Evolutionary conservation across 1,284 basidiomycete genomes (phyloP).

Genomic region (Pseudozyma sp.): DNA sequence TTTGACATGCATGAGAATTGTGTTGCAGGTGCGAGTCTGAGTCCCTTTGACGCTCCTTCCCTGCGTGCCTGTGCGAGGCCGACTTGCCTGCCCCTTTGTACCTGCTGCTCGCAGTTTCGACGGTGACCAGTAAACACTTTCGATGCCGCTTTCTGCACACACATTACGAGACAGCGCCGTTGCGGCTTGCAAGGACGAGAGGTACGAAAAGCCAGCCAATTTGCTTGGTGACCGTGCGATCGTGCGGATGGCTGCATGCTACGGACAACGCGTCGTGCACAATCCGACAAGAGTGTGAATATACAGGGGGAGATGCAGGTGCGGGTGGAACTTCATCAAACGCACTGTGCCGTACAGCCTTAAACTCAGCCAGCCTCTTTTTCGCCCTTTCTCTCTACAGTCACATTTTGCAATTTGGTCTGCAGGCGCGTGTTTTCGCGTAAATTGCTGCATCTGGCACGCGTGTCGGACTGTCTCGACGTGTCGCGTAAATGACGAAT

Average conservation of each 20-base stretch:
- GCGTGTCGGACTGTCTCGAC: constrained; percentile 7
- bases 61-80: too few species aligned
- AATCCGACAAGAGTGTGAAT: constrained; percentile 5
- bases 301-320: neutral
- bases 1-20: too few species aligned
- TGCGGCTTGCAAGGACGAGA: too few species aligned
- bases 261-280: constrained; percentile 12
- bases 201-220: too few species aligned
- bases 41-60: too few species aligned
- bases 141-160: too few species aligned
- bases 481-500: constrained; percentile 36
- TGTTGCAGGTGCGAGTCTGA: too few species aligned
- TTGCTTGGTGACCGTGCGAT: neutral
- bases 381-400: constrained; percentile 5
- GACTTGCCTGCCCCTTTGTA: too few species aligned
- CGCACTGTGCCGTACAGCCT: constrained; percentile 5
- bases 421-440: constrained; percentile 15
- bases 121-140: too few species aligned
- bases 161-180: too few species aligned
- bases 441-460: constrained; percentile 14
- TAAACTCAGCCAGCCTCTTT: constrained; percentile 4
- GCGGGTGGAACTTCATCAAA: constrained; percentile 31
- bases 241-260: too few species aligned
- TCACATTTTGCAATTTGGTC: constrained; percentile 2
- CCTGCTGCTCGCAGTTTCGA: too few species aligned